phyloP scores from a whole-genome alignment of 129 eudicot genomes.

The Escallonia herrerae region DNA sequence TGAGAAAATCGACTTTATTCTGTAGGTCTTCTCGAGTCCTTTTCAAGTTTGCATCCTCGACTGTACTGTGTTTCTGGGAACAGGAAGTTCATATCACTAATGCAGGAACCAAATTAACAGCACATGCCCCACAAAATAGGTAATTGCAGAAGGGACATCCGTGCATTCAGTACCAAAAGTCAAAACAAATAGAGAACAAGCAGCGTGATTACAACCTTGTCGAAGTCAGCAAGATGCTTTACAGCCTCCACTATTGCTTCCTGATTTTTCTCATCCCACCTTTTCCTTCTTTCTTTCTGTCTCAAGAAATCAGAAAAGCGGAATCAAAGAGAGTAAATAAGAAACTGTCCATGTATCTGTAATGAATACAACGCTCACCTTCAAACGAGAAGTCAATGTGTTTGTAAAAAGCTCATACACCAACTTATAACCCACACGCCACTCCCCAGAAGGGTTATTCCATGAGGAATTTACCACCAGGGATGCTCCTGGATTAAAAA shows the following conservation, averaged over 20 bases:
- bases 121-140: constrained; percentile 3
- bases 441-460: constrained; percentile 94
- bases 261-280: constrained; percentile 89
- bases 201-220: constrained; percentile 42
- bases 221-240: constrained; percentile 76
- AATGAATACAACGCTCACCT: constrained; percentile 42
- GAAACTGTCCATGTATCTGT: not conserved
- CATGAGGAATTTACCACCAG: constrained; percentile 77
- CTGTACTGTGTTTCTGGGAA: constrained; percentile 55
- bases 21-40: constrained; percentile 77
- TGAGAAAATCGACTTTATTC: constrained; percentile 72
- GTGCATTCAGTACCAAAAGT: not conserved
- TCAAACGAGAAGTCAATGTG: constrained; percentile 70
- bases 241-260: constrained; percentile 86
- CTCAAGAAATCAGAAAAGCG: constrained; percentile 11
- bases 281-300: constrained; percentile 91
- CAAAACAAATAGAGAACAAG: not conserved
- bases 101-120: not conserved
- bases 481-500: constrained; percentile 43
- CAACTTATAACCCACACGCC: constrained; percentile 90
- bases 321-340: not conserved
- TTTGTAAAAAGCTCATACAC: constrained; percentile 89
- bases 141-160: constrained; percentile 1
- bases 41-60: constrained; percentile 53
- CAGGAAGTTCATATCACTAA: constrained; percentile 5